Conservation (phyloP, 345 rosid species). For the Aquilaria yunnanensis region DNA sequence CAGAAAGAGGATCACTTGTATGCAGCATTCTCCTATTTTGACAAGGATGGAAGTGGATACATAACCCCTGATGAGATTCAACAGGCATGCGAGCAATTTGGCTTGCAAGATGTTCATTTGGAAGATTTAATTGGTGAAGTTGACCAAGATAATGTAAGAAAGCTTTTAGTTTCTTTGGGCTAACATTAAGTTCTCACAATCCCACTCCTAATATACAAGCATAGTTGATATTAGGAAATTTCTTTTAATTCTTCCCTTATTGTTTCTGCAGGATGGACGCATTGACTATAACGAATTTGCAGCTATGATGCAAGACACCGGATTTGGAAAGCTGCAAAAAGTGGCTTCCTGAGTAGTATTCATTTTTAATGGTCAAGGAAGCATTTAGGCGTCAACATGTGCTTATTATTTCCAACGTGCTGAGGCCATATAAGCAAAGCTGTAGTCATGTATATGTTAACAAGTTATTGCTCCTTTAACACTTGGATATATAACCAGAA, state of each 20-base stretch:
- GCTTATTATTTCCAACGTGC: background rate
- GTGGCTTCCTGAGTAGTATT: constrained; percentile 3
- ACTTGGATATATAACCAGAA: too few species aligned
- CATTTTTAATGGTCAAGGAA: background rate
- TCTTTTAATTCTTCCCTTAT: background rate
- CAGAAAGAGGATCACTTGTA: constrained; percentile 78
- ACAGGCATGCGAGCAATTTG: constrained; percentile 73
- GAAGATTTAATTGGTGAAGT: constrained; percentile 73
- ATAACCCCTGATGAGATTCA: constrained; percentile 87
- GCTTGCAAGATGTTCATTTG: constrained; percentile 50
- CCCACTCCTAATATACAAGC: background rate
- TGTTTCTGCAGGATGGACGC: constrained; percentile 64
- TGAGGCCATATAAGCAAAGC: background rate
- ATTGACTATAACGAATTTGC: constrained; percentile 85
- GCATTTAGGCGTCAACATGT: constrained; percentile 1
- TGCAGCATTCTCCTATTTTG: constrained; percentile 85
- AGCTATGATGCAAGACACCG: constrained; percentile 80
- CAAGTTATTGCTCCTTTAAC: background rate
- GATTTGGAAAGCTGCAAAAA: constrained; percentile 30
- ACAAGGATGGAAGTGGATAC: constrained; percentile 90
- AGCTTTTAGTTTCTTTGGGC: background rate
- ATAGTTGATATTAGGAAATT: background rate
- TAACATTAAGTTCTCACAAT: constrained; percentile 5
- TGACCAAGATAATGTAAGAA: constrained; percentile 71
- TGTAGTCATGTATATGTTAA: too few species aligned